A percentile compares a stretch with the other conserved stretches of the same genome.
Conservation (phyloP, 768 basidiomycete species). For the Phanerochaete carnosa region DNA sequence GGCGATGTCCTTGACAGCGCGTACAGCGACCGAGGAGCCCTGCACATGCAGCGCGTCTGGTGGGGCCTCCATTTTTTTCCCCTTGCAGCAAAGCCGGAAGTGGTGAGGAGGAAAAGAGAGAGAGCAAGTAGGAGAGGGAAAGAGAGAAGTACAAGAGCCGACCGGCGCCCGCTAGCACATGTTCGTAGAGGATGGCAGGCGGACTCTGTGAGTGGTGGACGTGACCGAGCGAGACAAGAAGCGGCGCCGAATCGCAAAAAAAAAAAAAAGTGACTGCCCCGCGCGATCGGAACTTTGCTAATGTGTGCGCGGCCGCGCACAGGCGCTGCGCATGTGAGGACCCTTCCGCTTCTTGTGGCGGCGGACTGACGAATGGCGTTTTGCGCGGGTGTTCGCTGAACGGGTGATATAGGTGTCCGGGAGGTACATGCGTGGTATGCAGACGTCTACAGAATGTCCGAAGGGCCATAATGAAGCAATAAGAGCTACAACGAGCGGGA, state of each 20-base stretch:
- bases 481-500: neutral
- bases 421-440: neutral
- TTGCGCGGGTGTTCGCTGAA: neutral
- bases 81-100: neutral
- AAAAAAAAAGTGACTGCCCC: too few relatives aligned
- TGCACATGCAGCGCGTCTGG: conserved; percentile 15
- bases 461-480: neutral
- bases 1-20: conserved; percentile 24
- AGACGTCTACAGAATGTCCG: conserved; percentile 3
- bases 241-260: neutral
- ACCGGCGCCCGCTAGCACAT: neutral
- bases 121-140: neutral
- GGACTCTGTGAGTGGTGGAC: neutral
- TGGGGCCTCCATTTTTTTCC: conserved; percentile 19
- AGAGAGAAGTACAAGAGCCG: neutral
- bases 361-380: neutral
- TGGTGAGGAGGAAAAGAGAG: neutral
- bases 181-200: neutral
- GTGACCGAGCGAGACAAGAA: neutral
- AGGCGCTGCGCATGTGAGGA: too few relatives aligned
- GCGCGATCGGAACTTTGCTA: neutral
- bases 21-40: conserved; percentile 17
- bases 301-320: neutral
- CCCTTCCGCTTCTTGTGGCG: too few relatives aligned
- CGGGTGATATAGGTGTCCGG: neutral